Conservation (phyloP, 192 early-diverging fungal species). For the Backusella australiensis region DNA sequence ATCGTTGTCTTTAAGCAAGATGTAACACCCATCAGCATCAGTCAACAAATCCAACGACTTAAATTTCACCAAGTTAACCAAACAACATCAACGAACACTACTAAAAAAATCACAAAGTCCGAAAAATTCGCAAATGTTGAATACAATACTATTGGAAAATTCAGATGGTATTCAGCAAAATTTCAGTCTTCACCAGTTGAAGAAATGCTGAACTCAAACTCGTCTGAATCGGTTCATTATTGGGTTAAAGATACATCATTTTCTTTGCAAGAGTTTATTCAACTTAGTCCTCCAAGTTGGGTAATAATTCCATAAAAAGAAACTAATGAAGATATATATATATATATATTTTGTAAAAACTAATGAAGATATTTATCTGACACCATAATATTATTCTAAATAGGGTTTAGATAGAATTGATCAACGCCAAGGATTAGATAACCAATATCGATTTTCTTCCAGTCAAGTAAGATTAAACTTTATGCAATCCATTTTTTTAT, state of each 20-base stretch:
- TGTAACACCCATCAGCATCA: not conserved
- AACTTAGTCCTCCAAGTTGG: conserved; percentile 30
- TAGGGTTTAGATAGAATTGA: conserved; percentile 37
- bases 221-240: conserved; percentile 21
- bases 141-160: conserved; percentile 27
- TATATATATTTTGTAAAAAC: no score
- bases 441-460: conserved; percentile 23
- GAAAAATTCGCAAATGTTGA: not conserved
- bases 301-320: conserved; percentile 20
- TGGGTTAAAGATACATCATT: conserved; percentile 30
- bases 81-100: not conserved
- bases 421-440: conserved; percentile 29
- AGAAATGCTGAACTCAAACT: not conserved
- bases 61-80: not conserved
- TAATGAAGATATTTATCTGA: not conserved
- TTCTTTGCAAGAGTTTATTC: conserved; percentile 31
- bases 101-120: not conserved
- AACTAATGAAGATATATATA: not conserved
- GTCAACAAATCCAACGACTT: conserved; percentile 21
- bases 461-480: conserved; percentile 14
- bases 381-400: not conserved
- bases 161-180: conserved; percentile 32
- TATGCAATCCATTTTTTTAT: not conserved
- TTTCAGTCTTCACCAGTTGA: conserved; percentile 24
- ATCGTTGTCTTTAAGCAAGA: conserved; percentile 32